A percentile compares a stretch with the other conserved stretches of the same genome.
These are phyloP conservation scores for Xylaria sp. DNA, from an alignment of 2,329 filamentous ascomycete species.

Conservation along the genomic window DNA sequence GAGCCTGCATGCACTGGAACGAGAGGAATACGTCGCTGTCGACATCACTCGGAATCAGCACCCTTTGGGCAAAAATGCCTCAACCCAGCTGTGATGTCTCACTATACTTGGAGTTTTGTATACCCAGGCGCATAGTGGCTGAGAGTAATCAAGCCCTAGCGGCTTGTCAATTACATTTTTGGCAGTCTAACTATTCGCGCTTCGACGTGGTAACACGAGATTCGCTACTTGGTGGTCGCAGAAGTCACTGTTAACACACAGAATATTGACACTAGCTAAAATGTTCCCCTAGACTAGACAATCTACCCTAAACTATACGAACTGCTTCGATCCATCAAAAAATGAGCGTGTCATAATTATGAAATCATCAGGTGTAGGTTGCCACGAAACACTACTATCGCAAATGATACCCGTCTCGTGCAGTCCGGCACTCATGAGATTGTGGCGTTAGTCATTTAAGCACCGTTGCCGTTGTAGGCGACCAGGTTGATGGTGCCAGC, in stretches of 20 bases:
- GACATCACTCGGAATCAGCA: no score
- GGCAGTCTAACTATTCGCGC: neutral
- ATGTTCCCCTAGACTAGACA: neutral
- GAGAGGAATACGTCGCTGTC: neutral
- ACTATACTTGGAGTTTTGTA: neutral
- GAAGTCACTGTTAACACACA: neutral
- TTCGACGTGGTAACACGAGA: no score
- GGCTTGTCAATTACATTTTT: slow-evolving; percentile 15
- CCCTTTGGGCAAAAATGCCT: neutral
- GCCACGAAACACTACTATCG: neutral
- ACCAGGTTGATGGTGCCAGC: slow-evolving; percentile 44
- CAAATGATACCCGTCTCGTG: neutral
- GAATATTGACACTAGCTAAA: slow-evolving; percentile 18
- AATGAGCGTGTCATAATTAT: neutral
- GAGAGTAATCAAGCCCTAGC: slow-evolving; percentile 20
- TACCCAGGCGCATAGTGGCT: neutral
- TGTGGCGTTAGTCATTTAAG: slow-evolving; percentile 33
- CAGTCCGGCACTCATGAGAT: no score
- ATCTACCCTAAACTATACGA: neutral
- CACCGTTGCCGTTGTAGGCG: slow-evolving; percentile 47
- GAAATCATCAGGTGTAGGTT: neutral
- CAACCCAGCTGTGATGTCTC: neutral
- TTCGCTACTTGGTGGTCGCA: no score
- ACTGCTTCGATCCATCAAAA: neutral
- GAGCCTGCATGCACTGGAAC: no score